Evolutionary conservation across 1,284 basidiomycete genomes (phyloP), one percentile per base, ranked within the genome.

Genomic region (Naganishia sp.): DNA sequence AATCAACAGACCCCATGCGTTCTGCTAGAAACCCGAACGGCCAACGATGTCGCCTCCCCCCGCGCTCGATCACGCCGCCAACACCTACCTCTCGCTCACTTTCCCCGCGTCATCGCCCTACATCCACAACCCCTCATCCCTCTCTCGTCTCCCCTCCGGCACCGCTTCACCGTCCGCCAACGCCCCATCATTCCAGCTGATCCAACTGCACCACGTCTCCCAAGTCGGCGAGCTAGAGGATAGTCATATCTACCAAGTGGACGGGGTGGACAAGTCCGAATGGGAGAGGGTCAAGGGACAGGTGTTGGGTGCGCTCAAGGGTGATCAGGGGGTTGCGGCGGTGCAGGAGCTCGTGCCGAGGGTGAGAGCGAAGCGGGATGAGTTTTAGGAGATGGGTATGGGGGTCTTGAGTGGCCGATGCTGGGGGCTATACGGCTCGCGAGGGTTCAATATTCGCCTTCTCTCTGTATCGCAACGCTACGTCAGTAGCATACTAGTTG

Each of bases 241-340:
- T 43, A 64, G 61, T 35, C 66, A 64, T 45, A 58, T 67, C 25
- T 67, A 67, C 39, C 66, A 64, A 51, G 56, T 67, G 6, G 60
- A 53, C 21, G 66, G 55, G 13, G 46, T 51, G 35, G 56, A 60
- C 25, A 67, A 67, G 62, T 23, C 45, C 3, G 66, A 64, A 35
- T 67, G 61, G 53, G 61, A 67, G 21, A 52, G 47, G 45, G 62
- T 67, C 21, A 67, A 64, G 50, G 62, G 53, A n/a, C 61, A 63
- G 42, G 66, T 64, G 18, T 35, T 67, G 46, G 53, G 55, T 6
- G 61, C 51, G 25, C 21, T 67, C 6, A 67, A 53, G 41, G 42
- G 43, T 5, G 46, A 53, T 21, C 32, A 52, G 28, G 66, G 66
- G 9, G 66, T 67, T 1, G 18, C 47, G 1, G 50, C 15, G 35